A percentile compares a stretch with the other conserved stretches of the same genome.
phyloP scores from a whole-genome alignment of 768 basidiomycete genomes.

The Panellus pusillus region DNA sequence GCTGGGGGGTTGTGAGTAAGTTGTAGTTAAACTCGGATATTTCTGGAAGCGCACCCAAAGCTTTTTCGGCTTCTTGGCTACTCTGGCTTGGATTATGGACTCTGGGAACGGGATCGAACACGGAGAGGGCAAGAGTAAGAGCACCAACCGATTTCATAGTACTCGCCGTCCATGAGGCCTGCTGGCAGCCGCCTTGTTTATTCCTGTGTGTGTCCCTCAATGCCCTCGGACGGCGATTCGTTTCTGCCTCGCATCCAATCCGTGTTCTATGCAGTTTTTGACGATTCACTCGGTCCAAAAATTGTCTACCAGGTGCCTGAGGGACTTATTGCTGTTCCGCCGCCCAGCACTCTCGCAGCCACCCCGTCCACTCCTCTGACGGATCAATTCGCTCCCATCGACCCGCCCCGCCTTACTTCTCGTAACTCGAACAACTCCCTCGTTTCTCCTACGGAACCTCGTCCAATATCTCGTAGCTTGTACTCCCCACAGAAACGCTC shows the following conservation, averaged over 20 bases:
- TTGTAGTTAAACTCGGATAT: conserved; percentile 8
- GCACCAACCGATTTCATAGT: conserved; percentile 68
- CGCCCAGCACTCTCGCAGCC: conserved; percentile 28
- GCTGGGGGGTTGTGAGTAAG: conserved; percentile 34
- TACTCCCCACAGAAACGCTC: conserved; percentile 50
- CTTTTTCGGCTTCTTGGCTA: conserved; percentile 44
- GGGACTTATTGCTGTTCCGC: conserved; percentile 66
- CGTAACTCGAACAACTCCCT: conserved; percentile 55
- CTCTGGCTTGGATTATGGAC: conserved; percentile 51
- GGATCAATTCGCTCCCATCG: conserved; percentile 21
- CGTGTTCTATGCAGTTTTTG: conserved; percentile 94
- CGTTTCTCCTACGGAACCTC: conserved; percentile 45
- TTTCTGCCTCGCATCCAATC: conserved; percentile 81
- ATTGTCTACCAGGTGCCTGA: conserved; percentile 95
- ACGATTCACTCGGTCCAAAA: conserved; percentile 80
- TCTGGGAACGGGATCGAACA: conserved; percentile 36
- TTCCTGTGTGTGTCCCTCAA: not conserved
- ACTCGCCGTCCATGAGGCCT: conserved; percentile 37
- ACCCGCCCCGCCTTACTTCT: conserved; percentile 36
- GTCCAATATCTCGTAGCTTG: conserved; percentile 42
- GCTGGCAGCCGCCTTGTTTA: not conserved
- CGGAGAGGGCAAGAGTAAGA: not conserved
- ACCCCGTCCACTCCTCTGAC: conserved; percentile 38
- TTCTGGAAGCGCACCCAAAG: conserved; percentile 45
- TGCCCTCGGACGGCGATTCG: conserved; percentile 51